A percentile compares a stretch with the other conserved stretches of the same genome.
Conservation (phyloP, 2,329 filamentous ascomycete genomes). For the Magnaporthiopsis rhizophila region DNA sequence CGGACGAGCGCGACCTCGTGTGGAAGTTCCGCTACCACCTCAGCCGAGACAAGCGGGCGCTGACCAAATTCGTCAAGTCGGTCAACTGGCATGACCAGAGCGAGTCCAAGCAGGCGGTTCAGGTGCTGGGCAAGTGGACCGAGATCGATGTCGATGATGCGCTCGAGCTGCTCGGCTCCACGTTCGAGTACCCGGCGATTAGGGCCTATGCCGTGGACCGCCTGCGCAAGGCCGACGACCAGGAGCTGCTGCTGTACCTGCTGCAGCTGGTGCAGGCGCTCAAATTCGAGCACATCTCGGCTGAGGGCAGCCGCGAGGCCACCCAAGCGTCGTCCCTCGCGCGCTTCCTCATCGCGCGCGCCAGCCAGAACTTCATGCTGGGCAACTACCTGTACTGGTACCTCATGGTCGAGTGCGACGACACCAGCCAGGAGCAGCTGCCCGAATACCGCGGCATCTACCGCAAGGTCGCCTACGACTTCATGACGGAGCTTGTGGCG, state of each 20-base stretch:
- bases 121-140: constrained; percentile 86
- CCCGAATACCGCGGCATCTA: constrained; percentile 76
- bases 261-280: constrained; percentile 92
- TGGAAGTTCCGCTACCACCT: constrained; percentile 98
- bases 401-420: constrained; percentile 94
- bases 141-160: constrained; percentile 97
- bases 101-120: constrained; percentile 82
- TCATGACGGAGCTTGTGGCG: constrained; percentile 80
- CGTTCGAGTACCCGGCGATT: constrained; percentile 81
- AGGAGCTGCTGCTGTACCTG: constrained; percentile 84
- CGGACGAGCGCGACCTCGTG: constrained; percentile 90
- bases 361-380: constrained; percentile 78
- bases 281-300: constrained; percentile 77
- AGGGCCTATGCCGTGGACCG: constrained; percentile 90
- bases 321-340: constrained; percentile 76
- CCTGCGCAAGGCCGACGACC: constrained; percentile 82
- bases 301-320: constrained; percentile 51
- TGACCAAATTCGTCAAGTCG: constrained; percentile 97
- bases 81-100: constrained; percentile 80
- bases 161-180: constrained; percentile 84
- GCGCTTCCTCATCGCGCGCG: constrained; percentile 79
- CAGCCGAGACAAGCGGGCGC: constrained; percentile 79
- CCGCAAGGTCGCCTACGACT: constrained; percentile 88
- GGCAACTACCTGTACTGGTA: constrained; percentile 99
- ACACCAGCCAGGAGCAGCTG: constrained; percentile 67